Conservation (phyloP, 2,329 filamentous ascomycete species). For the Arachnomyces sp. region DNA sequence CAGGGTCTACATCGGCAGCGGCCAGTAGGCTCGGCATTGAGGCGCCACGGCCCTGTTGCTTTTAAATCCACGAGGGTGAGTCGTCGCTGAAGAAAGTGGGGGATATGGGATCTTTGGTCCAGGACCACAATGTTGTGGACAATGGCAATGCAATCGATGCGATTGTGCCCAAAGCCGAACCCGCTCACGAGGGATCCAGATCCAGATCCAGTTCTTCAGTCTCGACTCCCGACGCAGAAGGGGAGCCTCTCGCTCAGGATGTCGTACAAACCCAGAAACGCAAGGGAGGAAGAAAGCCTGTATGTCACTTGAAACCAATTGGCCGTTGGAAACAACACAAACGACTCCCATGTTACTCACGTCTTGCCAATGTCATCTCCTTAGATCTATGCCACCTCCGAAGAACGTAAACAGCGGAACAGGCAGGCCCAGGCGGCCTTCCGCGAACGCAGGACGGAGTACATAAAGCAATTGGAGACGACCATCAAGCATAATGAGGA, state of each 20-base stretch:
- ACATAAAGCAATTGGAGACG: conserved; percentile 97
- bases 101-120: conserved; percentile 39
- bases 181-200: conserved; percentile 33
- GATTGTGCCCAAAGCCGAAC: conserved; percentile 37
- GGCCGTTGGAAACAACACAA: conserved; percentile 1
- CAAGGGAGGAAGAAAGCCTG: conserved; percentile 95
- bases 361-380: conserved; percentile 3
- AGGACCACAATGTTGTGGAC: conserved; percentile 30
- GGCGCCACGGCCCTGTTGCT: too few species aligned
- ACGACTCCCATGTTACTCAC: conserved; percentile 4
- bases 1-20: too few species aligned
- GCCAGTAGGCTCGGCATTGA: too few species aligned
- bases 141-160: conserved; percentile 34
- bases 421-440: conserved; percentile 96
- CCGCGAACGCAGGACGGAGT: conserved; percentile 91
- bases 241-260: conserved; percentile 33
- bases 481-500: conserved; percentile 97
- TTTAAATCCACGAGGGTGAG: too few species aligned
- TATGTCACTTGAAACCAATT: conserved; percentile 46
- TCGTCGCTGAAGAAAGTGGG: too few species aligned
- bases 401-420: conserved; percentile 96
- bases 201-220: conserved; percentile 38
- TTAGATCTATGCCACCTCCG: conserved; percentile 96
- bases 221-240: conserved; percentile 41
- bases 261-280: conserved; percentile 64